Evolutionary conservation across 371 early-diverging fungal species (phyloP).

Genomic region (Nosema muscidifuracis): DNA sequence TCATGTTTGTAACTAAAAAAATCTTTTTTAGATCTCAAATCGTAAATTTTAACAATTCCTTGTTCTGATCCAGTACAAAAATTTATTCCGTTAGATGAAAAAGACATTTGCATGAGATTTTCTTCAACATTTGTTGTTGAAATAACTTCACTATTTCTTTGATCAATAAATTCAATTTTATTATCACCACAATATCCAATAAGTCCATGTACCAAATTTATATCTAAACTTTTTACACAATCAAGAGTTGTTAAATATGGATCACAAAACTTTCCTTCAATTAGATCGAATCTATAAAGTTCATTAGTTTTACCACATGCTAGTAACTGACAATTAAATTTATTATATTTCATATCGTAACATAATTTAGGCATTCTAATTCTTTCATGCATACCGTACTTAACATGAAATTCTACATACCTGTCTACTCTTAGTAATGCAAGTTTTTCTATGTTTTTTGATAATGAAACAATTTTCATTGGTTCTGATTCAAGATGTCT

Average conservation of each 20-base stretch:
- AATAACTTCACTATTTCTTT: slow-evolving; percentile 31
- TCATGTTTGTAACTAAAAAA: slow-evolving; percentile 89
- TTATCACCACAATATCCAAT: slow-evolving; percentile 77
- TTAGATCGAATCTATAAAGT: slow-evolving; percentile 82
- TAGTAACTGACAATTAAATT: slow-evolving; percentile 77
- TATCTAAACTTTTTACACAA: slow-evolving; percentile 62
- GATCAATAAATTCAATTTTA: slow-evolving; percentile 65
- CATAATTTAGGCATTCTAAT: slow-evolving; percentile 77
- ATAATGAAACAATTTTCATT: slow-evolving; percentile 66
- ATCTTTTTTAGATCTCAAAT: slow-evolving; percentile 76
- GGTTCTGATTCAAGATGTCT: slow-evolving; percentile 87
- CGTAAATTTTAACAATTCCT: slow-evolving; percentile 81
- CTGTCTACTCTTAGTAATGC: slow-evolving; percentile 82
- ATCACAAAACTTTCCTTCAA: slow-evolving; percentile 82
- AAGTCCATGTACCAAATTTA: slow-evolving; percentile 81
- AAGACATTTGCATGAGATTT: slow-evolving; percentile 64
- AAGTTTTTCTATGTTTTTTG: slow-evolving; percentile 91
- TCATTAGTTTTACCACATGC: slow-evolving; percentile 72
- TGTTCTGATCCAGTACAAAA: slow-evolving; percentile 78
- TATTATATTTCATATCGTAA: slow-evolving; percentile 68
- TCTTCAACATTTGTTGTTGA: slow-evolving; percentile 67
- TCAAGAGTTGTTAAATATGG: slow-evolving; percentile 68
- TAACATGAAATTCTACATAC: slow-evolving; percentile 87
- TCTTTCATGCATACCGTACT: slow-evolving; percentile 82
- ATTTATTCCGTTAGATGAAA: slow-evolving; percentile 75